phyloP scores from a whole-genome alignment of 1,284 basidiomycete species.

The Gymnopus androsaceus region DNA sequence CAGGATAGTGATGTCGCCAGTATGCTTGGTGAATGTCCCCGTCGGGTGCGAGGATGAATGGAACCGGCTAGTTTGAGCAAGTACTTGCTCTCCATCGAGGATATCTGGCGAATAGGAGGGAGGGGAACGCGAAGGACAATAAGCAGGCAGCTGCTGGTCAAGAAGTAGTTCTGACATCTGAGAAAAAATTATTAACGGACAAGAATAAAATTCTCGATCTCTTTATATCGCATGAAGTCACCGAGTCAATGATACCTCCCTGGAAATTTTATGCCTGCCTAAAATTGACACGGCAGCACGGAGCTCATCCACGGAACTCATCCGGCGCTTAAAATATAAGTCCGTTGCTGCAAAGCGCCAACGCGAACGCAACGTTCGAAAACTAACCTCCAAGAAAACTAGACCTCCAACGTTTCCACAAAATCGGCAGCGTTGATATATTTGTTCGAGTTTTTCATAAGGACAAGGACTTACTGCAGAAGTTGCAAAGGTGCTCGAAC shows the following conservation, averaged over 20 bases:
- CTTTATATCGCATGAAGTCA: slow-evolving; percentile 2
- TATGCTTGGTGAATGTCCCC: slow-evolving; percentile 11
- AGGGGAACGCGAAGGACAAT: slow-evolving; percentile 6
- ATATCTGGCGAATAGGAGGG: slow-evolving; percentile 8
- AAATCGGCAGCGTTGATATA: too few species aligned
- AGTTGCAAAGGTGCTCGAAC: too few species aligned
- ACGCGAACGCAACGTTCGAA: too few species aligned
- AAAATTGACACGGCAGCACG: too few species aligned
- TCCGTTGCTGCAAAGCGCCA: too few species aligned
- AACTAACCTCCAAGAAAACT: too few species aligned
- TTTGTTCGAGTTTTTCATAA: too few species aligned
- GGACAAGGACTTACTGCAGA: too few species aligned
- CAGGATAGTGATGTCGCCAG: slow-evolving; percentile 2
- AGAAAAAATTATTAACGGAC: background rate
- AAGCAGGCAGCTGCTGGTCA: slow-evolving; percentile 1
- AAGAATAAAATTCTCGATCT: background rate
- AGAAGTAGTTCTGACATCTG: background rate
- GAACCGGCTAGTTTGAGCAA: slow-evolving; percentile 7
- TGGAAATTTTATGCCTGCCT: slow-evolving; percentile 6
- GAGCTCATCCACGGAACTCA: slow-evolving; percentile 1
- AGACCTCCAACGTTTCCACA: too few species aligned
- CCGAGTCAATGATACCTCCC: background rate
- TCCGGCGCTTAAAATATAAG: slow-evolving; percentile 3
- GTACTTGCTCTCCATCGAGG: slow-evolving; percentile 6
- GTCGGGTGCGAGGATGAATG: slow-evolving; percentile 5